Percentiles rank a stretch among this genome's conserved stretches.
These are phyloP conservation scores for Cercospora beticola DNA, from an alignment of 2,329 filamentous ascomycete genomes.

Conservation along the genomic window DNA sequence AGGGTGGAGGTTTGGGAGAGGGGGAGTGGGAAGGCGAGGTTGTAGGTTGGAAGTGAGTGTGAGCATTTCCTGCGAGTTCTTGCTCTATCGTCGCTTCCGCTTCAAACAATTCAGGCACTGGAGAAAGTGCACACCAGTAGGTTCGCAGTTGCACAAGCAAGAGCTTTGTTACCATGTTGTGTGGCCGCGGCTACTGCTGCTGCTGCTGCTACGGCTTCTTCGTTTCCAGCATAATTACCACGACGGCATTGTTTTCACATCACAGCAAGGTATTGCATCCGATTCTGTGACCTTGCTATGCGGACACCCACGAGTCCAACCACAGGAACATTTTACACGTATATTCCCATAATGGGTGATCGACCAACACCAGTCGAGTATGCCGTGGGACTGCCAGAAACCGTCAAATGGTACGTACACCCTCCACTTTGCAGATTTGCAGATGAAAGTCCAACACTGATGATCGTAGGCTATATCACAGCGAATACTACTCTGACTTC, in stretches of 20 bases:
- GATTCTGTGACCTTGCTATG: not conserved
- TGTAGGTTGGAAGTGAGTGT: conserved; percentile 19
- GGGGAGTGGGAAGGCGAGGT: conserved; percentile 25
- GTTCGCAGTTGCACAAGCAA: not conserved
- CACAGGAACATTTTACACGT: not conserved
- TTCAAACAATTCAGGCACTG: not conserved
- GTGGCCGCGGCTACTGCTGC: not conserved
- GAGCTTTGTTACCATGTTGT: not conserved
- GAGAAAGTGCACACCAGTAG: not conserved
- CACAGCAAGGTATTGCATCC: not conserved
- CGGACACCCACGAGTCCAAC: not conserved
- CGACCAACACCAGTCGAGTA: not conserved
- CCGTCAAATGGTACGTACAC: not conserved
- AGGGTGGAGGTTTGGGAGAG: conserved; percentile 32
- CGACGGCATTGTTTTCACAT: not conserved
- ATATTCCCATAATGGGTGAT: not conserved
- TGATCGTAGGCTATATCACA: not conserved
- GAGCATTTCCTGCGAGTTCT: not conserved
- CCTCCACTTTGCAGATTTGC: not conserved
- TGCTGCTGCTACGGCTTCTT: not conserved
- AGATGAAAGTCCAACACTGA: not conserved
- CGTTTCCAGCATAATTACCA: not conserved
- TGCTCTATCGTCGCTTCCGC: not conserved
- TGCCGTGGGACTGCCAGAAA: not conserved
- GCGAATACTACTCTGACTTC: not conserved